Evolutionary conservation across 371 early-diverging fungal species (phyloP), one percentile per base, ranked within the genome.

Genomic region (Mucor saturninus): DNA sequence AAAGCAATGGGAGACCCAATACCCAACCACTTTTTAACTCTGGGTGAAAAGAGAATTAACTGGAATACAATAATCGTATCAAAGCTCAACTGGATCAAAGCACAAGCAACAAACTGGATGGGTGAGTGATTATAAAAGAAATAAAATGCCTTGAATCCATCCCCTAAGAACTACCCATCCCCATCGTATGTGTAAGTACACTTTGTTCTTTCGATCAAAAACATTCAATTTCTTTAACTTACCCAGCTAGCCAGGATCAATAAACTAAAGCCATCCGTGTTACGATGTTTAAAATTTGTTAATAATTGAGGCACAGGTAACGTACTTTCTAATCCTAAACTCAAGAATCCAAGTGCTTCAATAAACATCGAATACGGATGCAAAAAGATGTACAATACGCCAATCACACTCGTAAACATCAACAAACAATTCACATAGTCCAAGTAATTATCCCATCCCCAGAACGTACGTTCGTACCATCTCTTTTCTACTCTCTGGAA

Each of bases 91-190:
- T 89, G 88, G 62, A 89, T 70, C 13, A 77, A 70, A 14, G 87
- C 89, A 45, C 89, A 89, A 3, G 83, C 69, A 52, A 86, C 64
- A 53, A 89, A 89, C 61, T 89, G 88, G n/a, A 84, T 64, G 11
- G 88, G 88, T 1, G 87, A 76, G 10, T 74, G 67, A 4, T 79
- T 80, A 53, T 64, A 70, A 39, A 83, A 72, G 54, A 84, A 89
- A 59, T 88, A 87, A 39, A 82, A 83, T 3, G 83, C 80, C 67
- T 89, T 89, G 74, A 87, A 87, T 6, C 81, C 74, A 64, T 89
- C 89, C 42, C 89, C 89, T 57, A 85, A 46, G 38, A 86, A 81
- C 89, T 79, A 68, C 11, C 21, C 21, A 21, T 21, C 1, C 0
- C 21, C 21, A 21, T 21, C 21, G 21, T 21, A 21, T 21, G 21